Base-by-base conservation (phyloP, 2,329 filamentous ascomycete genomes). In the Myotisia sp. region DNA sequence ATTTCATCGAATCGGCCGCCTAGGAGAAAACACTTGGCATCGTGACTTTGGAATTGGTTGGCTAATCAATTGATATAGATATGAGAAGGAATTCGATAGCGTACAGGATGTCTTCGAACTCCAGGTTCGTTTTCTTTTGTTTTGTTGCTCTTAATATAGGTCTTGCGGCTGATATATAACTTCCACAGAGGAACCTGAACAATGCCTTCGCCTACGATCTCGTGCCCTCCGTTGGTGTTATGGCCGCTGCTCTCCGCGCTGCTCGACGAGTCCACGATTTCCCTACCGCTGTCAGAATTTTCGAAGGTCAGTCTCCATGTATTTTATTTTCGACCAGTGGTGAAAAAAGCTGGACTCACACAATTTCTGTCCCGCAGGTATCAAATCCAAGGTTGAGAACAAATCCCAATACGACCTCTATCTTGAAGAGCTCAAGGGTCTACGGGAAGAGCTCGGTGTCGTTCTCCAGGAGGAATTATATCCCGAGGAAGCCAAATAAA, bases 161-260 rank as follows among this genome's bases (percentile, higher is more conserved):
- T 6, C 22, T 23, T 6, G n/a, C n/a, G 22, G 18, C 9, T 19
- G 21, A 29, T 33, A 24, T 18, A 14, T 21, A 12, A 38, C 34
- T 27, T 5, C 16, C 10, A 45, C 56, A 85, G 74, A 82, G 85
- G 64, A 93, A 93, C 70, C 72, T 93, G 57, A 98, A 98, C 79
- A 98, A 98, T 70, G 87, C 85, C 60, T 98, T 98, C 67, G 90
- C 90, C 58, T 98, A 98, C 78, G 90, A 98, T 77, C 79, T 98
- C 55, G 90, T 98, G 47, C 90, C 92, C 55, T 90, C 87, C 28
- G 77, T 87, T 45, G 76, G 82, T 49, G 90, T 98, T 58, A 74
- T 94, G 62, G 75, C 74, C 52, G 86, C 90, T 52, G 90, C 90
- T 45, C 75, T 98, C 53, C 85, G 79, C 65, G 90, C 90, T 51